phyloP scores from a whole-genome alignment of 306 rosid genomes.

The Castanea crenata region DNA sequence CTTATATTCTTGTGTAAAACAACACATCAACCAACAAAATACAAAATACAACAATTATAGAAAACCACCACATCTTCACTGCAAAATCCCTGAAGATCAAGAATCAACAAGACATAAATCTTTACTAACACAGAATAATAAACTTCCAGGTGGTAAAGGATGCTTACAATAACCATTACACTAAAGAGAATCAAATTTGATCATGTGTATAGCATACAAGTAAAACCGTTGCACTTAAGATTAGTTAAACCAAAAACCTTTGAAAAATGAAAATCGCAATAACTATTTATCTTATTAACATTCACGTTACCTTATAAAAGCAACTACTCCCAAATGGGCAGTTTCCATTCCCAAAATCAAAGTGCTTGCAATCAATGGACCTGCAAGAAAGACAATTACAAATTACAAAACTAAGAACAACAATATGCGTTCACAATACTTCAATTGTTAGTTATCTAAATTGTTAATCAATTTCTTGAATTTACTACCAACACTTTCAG shows the following conservation, averaged over 20 bases:
- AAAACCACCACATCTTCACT: background rate
- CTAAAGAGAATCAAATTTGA: too few relatives aligned
- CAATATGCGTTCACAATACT: background rate
- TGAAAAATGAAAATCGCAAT: background rate
- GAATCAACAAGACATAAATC: background rate
- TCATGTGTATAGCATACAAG: too few relatives aligned
- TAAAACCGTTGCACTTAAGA: too few relatives aligned
- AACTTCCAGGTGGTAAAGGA: background rate
- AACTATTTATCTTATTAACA: background rate
- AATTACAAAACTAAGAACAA: background rate
- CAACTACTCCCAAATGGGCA: conserved; percentile 97
- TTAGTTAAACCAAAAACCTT: too few relatives aligned
- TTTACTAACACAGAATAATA: background rate
- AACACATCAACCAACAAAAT: background rate
- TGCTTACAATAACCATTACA: background rate
- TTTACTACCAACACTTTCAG: background rate
- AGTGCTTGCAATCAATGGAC: conserved; percentile 97
- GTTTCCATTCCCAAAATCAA: conserved; percentile 91
- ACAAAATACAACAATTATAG: background rate
- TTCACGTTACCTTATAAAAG: conserved; percentile 79
- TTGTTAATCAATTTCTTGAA: background rate
- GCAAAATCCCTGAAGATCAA: background rate
- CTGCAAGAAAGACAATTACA: conserved; percentile 33
- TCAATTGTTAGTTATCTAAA: background rate
- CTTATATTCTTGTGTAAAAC: too few relatives aligned